phyloP scores from a whole-genome alignment of 768 basidiomycete genomes.

The Mycena leptocephala region DNA sequence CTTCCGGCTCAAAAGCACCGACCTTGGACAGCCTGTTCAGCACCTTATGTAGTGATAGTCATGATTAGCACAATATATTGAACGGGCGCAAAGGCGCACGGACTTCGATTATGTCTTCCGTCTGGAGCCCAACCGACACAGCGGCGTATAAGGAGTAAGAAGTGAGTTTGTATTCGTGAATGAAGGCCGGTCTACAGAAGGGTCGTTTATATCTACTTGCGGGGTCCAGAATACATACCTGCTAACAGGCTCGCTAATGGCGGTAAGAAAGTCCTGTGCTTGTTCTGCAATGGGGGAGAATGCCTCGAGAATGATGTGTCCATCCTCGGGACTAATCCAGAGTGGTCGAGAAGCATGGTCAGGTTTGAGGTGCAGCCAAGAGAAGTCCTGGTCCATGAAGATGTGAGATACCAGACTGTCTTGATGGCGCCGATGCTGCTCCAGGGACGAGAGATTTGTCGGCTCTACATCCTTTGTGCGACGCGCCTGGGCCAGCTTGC shows the following conservation, averaged over 20 bases:
- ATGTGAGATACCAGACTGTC: conserved; percentile 86
- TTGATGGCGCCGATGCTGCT: conserved; percentile 80
- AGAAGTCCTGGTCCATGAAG: conserved; percentile 90
- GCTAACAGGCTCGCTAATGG: conserved; percentile 98
- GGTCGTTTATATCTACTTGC: conserved; percentile 50
- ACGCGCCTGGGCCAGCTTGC: conserved; percentile 81
- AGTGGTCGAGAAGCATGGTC: conserved; percentile 95
- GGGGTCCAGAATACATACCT: conserved; percentile 72
- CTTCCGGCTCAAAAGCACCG: conserved; percentile 30
- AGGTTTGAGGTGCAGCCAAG: conserved; percentile 87
- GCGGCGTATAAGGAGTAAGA: conserved; percentile 98
- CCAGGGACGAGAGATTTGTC: conserved; percentile 68
- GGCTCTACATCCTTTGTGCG: conserved; percentile 62
- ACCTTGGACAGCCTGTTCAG: conserved; percentile 88
- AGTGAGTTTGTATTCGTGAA: conserved; percentile 99
- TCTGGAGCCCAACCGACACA: conserved; percentile 97
- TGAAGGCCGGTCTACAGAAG: conserved; percentile 88
- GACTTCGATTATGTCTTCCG: conserved; percentile 98
- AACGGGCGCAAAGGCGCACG: conserved; percentile 52
- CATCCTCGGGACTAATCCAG: conserved; percentile 96
- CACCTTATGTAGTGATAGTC: conserved; percentile 62
- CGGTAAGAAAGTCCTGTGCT: conserved; percentile 98
- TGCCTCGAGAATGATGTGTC: conserved; percentile 95
- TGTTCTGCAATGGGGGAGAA: conserved; percentile 98
- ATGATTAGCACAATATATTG: conserved; percentile 48